Evolutionary conservation across 2,329 filamentous ascomycete genomes (phyloP), one percentile per base, ranked within the genome.

Genomic region (Aspergillus ochraceoroseus): DNA sequence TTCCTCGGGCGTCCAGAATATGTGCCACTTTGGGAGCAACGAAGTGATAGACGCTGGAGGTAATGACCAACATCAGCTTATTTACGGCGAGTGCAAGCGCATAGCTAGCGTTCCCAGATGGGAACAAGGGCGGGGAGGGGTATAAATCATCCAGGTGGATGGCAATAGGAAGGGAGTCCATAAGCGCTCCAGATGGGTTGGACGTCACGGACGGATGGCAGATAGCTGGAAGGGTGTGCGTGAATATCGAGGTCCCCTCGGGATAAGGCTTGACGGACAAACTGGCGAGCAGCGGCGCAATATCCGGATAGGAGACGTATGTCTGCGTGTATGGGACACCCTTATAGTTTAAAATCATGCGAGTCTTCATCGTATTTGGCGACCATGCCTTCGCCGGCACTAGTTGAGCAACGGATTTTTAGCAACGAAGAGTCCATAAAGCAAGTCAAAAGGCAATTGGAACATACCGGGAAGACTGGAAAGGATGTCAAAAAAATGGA

Each of bases 201-300:
- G 49, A 44, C 1, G 34, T 47, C 7, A 59, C 42, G 0, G 54
- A 54, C 7, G 49, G 53, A 41, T 64, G 60, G 18, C 47, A 41
- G 43, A 63, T 64, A 19, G 57, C 56, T 4, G 62, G 61, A n/a
- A 64, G 54, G 6, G 60, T 64, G 40, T 62, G 63, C 1, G 46
- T 46, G 3, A 26, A 8, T n/a, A 11, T 29, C 11, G 31, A 30
- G n/a, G 30, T 38, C 5, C 44, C 41, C 2, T 38, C 19, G 11
- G 44, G 38, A 20, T 49, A 32, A 15, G 60, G 52, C 13, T 44
- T 38, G 9, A 64, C 35, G 4, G 32, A 49, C 17, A 62, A 39
- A 5, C 42, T 30, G 17, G 51, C 49, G 12, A 59, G 49, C 4
- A 64, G 32, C 5, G 59, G 54, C 3, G 49, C 51, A 17, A 59